Base-by-base conservation (phyloP, 345 rosid genomes). In the Atalantia buxifolia region DNA sequence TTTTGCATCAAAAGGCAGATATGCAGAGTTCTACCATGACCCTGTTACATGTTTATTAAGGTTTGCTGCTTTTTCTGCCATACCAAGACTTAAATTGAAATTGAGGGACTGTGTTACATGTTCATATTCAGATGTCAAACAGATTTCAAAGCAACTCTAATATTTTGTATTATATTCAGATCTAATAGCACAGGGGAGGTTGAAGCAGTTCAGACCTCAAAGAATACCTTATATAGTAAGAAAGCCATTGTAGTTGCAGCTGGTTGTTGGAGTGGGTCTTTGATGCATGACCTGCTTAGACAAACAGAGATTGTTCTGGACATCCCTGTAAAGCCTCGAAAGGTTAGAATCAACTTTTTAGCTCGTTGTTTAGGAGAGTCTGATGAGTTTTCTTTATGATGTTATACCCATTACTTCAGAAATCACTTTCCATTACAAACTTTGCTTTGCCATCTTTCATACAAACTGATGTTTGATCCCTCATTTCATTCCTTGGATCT, bases 221-320 rank as follows among this genome's bases (percentile, higher is more conserved):
- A 85, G 74, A 88, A 82, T 61, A 80, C 82, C 71, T 80, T 95
- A 87, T 84, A 84, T 76, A 69, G 91, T 82, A 89, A 87, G 81
- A 93, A 90, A 87, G 97, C 92, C 24, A 75, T 92, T 78, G 79
- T 92, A 35, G 81, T 95, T 79, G 97, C 99, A 60, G 90, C 96
- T 78, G 98, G 97, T 87, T 87, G 90, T 87, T 95, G 96, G 98
- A 93, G 91, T 85, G 94, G 96, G 12, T 84, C 93, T 84, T 78
- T 93, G 81, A 86, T 88, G 88, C 84, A 80, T 66, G 85, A 89
- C 42, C 76, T 92, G 68, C 79, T 91, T 75, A 88, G 80, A 77
- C 90, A 85, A 50, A 84, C 83, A 78, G 79, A 89, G 68, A 76
- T 87, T 22, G 45, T 74, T 3, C 55, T 90, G 71, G 85, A 87